Evolutionary conservation across 1,139 yeast species (phyloP).

Genomic region (Sugiyamaella sp.): DNA sequence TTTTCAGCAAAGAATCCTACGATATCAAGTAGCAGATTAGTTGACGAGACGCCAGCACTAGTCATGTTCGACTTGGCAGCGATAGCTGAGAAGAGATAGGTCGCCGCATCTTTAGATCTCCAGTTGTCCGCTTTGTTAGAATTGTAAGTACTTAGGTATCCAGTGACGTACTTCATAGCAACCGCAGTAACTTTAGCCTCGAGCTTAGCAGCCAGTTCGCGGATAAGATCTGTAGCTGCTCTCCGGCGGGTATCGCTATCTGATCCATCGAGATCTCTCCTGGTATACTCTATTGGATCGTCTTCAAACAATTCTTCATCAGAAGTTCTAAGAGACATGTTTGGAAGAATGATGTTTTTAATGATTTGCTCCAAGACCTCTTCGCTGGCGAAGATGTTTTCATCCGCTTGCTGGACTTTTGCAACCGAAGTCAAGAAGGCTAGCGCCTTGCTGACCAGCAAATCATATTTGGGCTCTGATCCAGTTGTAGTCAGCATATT

Average conservation of each 20-base stretch:
- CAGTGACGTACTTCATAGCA: constrained; percentile 74
- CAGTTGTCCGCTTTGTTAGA: constrained; percentile 54
- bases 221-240: constrained; percentile 85
- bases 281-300: constrained; percentile 90
- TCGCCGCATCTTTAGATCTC: constrained; percentile 87
- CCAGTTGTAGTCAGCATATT: constrained; percentile 67
- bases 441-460: constrained; percentile 78
- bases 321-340: constrained; percentile 71
- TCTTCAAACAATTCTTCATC: constrained; percentile 96
- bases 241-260: constrained; percentile 92
- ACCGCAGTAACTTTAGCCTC: constrained; percentile 73
- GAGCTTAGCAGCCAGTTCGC: constrained; percentile 81
- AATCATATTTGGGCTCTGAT: constrained; percentile 75
- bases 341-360: constrained; percentile 84
- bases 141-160: constrained; percentile 58
- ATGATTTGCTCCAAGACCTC: constrained; percentile 73
- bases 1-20: constrained; percentile 80
- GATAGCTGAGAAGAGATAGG: constrained; percentile 81
- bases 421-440: constrained; percentile 83
- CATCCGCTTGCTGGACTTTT: constrained; percentile 63
- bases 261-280: constrained; percentile 93
- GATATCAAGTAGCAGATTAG: constrained; percentile 82
- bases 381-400: constrained; percentile 62
- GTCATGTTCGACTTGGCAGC: constrained; percentile 91
- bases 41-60: constrained; percentile 82